Evolutionary conservation across 1,284 basidiomycete genomes (phyloP).

Genomic region (Cutaneotrichosporon sp.): DNA sequence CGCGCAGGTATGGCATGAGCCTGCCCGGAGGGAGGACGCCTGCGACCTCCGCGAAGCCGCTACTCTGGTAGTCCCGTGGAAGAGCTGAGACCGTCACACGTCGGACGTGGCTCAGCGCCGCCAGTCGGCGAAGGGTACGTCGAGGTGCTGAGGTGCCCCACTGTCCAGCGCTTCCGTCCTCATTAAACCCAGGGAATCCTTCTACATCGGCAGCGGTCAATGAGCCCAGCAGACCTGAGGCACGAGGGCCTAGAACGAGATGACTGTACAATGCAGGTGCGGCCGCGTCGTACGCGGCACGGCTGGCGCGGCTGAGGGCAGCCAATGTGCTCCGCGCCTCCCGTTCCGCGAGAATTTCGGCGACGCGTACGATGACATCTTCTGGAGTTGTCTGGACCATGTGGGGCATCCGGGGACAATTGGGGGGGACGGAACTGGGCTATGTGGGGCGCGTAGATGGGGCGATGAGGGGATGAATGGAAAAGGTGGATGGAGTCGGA

Average conservation of each 20-base stretch:
- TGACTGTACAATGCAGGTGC: constrained; percentile 21
- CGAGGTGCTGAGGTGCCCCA: neutral
- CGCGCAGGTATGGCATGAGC: constrained; percentile 16
- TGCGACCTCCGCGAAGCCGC: neutral
- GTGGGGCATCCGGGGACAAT: no score
- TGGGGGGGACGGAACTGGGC: no score
- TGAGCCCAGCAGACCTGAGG: neutral
- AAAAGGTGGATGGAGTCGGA: no score
- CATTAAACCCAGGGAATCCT: neutral
- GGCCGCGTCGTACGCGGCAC: constrained; percentile 20
- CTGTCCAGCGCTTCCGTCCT: neutral
- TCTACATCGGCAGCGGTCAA: neutral
- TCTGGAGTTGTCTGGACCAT: no score
- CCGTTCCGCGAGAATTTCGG: constrained; percentile 11
- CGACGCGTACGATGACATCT: constrained; percentile 26
- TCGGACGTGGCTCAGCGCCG: neutral
- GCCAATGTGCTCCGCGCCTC: constrained; percentile 13
- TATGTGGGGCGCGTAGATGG: neutral
- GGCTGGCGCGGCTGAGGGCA: constrained; percentile 12
- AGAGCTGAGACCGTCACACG: neutral
- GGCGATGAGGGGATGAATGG: neutral
- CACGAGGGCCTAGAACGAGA: constrained; percentile 2
- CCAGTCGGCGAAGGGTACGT: neutral
- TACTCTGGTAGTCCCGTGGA: neutral
- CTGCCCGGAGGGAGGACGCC: neutral